These are phyloP conservation scores for Nannochloris sp. DNA, from an alignment of 139 green algal species.

Conservation along the genomic window DNA sequence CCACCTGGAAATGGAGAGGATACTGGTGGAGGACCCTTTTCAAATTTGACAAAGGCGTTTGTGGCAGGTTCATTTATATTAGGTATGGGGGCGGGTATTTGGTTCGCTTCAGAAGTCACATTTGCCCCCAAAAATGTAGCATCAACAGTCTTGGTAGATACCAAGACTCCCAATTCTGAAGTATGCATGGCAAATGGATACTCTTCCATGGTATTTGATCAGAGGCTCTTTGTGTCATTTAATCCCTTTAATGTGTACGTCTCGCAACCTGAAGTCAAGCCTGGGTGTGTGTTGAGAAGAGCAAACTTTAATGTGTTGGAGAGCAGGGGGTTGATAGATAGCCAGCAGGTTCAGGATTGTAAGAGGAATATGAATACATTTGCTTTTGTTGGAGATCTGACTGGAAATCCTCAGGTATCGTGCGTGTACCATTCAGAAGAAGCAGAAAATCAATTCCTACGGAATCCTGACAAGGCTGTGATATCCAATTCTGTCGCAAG, in stretches of 20 bases:
- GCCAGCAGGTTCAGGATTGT: slow-evolving; percentile 71
- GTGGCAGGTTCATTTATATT: slow-evolving; percentile 79
- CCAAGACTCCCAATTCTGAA: slow-evolving; percentile 86
- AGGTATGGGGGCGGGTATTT: slow-evolving; percentile 47
- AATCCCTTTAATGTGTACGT: slow-evolving; percentile 98
- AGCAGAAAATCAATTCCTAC: slow-evolving; percentile 80
- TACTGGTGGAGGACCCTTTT: not conserved
- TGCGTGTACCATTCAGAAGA: slow-evolving; percentile 98
- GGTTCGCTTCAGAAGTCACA: slow-evolving; percentile 64
- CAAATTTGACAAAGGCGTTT: slow-evolving; percentile 48
- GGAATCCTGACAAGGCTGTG: slow-evolving; percentile 45
- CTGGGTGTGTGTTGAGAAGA: slow-evolving; percentile 88
- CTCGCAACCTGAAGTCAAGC: slow-evolving; percentile 91
- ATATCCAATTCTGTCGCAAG: slow-evolving; percentile 42
- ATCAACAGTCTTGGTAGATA: slow-evolving; percentile 89
- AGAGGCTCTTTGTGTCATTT: slow-evolving; percentile 96
- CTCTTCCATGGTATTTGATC: slow-evolving; percentile 96
- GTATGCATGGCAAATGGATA: slow-evolving; percentile 95
- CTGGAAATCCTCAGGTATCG: slow-evolving; percentile 70
- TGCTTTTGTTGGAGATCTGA: slow-evolving; percentile 94
- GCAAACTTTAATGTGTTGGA: slow-evolving; percentile 92
- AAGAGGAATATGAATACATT: slow-evolving; percentile 99
- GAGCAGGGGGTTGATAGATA: slow-evolving; percentile 69
- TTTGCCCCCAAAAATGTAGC: slow-evolving; percentile 79
- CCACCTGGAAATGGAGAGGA: slow-evolving; percentile 16